A percentile compares a stretch with the other conserved stretches of the same genome.
These are phyloP conservation scores for Talaromyces ruber DNA, from an alignment of 495 filamentous ascomycete species.

Conservation along the genomic window DNA sequence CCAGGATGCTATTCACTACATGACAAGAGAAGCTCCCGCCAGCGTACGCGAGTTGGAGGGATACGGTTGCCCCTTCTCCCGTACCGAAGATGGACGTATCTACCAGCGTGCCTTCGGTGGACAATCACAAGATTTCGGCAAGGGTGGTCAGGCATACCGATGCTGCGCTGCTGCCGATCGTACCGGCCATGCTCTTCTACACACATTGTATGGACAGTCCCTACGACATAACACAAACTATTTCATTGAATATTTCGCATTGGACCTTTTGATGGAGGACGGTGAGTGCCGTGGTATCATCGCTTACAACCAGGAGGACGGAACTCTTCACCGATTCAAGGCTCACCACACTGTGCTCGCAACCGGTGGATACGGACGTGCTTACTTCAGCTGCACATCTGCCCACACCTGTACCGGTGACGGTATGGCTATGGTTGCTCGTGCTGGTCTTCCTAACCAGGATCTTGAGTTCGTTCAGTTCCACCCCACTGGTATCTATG, in stretches of 20 bases:
- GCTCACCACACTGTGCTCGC: conserved; percentile 93
- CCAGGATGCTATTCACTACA: conserved; percentile 98
- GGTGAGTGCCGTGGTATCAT: conserved; percentile 93
- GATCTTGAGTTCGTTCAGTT: conserved; percentile 99
- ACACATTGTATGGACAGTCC: conserved; percentile 97
- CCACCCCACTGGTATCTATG: conserved; percentile 98
- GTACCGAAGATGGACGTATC: conserved; percentile 94
- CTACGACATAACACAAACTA: conserved; percentile 96
- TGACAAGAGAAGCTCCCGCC: conserved; percentile 89
- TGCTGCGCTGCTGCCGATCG: conserved; percentile 92
- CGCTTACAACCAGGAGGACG: conserved; percentile 97
- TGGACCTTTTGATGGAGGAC: conserved; percentile 94
- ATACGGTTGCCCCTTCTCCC: conserved; percentile 95
- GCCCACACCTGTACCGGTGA: conserved; percentile 98
- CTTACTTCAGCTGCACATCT: conserved; percentile 96
- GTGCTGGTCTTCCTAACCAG: conserved; percentile 95
- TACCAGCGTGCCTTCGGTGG: conserved; percentile 98
- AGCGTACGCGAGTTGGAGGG: conserved; percentile 93
- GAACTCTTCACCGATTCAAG: conserved; percentile 91
- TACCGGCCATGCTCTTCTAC: conserved; percentile 92
- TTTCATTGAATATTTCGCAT: conserved; percentile 97
- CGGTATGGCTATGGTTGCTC: conserved; percentile 97
- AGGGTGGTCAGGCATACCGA: conserved; percentile 94
- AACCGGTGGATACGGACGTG: conserved; percentile 91
- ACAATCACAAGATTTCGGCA: conserved; percentile 89